Base-by-base conservation (phyloP, 192 early-diverging fungal genomes). In the Physocladia obscura region DNA sequence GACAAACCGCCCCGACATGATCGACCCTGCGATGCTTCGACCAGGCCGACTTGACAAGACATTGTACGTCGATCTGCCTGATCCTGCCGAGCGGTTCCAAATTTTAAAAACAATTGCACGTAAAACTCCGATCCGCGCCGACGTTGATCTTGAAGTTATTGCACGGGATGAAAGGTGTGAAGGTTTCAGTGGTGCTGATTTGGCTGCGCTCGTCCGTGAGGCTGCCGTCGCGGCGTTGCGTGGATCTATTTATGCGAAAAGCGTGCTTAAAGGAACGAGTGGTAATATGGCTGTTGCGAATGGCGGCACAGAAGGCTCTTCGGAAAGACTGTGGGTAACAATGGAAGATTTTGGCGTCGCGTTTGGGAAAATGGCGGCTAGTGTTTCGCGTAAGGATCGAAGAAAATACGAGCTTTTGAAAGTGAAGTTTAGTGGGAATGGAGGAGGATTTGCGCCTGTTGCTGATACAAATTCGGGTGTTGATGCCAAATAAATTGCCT, bases 1-100 rank as follows among this genome's bases (percentile, higher is more conserved):
- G 15, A 99, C 97, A 5, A 99, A 99, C 69, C 85, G 97, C 31
- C 97, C 97, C 54, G 94, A 96, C 68, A 95, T 95, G 74, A 95
- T 99, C 65, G 97, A 99, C 69, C 90, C 97, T 3, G 97, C 97
- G 34, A 96, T 99, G 96, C 81, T 99, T 30, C 92, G 97, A 26
- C 94, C 95, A 2, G 97, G 97, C 15, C 91, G 97, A 52, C 75
- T 99, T 27, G 97, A 97, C 80, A 96, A 95, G 69, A 76, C 94
- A n/a, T 81, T 99, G n/a, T 99, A 97, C 76, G 94, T 99, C 0
- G 94, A 96, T 75, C 76, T 98, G 50, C 97, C 97, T 0, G 89
- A 85, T 1, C 77, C 87, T 32, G 63, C 59, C 21, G 96, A 97
- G 74, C 85, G 97, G 1, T 76, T 82, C 3, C 92, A 94, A 37